Conservation (phyloP, 371 early-diverging fungal genomes). For the Syncephalastrum monosporum region DNA sequence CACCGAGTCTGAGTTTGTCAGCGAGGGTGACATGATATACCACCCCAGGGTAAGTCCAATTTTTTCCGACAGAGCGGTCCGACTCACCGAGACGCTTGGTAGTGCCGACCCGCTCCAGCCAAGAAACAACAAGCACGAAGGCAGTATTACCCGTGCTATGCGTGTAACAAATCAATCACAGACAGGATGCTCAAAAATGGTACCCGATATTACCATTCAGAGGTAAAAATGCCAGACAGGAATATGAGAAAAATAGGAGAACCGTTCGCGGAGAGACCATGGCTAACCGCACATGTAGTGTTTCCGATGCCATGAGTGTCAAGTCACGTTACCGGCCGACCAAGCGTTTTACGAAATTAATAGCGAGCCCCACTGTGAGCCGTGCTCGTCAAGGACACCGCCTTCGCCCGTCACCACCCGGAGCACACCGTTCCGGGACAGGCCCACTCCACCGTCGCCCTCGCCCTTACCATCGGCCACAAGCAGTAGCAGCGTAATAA, state of each 20-base stretch:
- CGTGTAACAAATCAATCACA: slow-evolving; percentile 46
- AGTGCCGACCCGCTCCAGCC: slow-evolving; percentile 2
- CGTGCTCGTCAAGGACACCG: slow-evolving; percentile 27
- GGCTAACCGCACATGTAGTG: slow-evolving; percentile 11
- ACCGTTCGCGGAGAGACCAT: neutral
- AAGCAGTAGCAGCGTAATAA: slow-evolving; percentile 11
- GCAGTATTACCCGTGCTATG: slow-evolving; percentile 31
- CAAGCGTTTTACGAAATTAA: slow-evolving; percentile 61
- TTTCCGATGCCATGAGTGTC: slow-evolving; percentile 42
- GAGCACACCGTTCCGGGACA: neutral
- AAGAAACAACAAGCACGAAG: slow-evolving; percentile 2
- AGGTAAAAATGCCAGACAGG: slow-evolving; percentile 15
- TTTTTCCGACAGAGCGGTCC: neutral
- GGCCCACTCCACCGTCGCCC: neutral
- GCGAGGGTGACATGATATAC: slow-evolving; percentile 45
- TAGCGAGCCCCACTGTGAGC: slow-evolving; percentile 54
- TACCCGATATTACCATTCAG: slow-evolving; percentile 49
- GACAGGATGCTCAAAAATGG: slow-evolving; percentile 57
- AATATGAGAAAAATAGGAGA: slow-evolving; percentile 1
- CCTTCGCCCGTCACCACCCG: neutral
- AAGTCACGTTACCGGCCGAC: slow-evolving; percentile 50
- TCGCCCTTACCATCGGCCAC: neutral
- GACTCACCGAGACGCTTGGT: neutral
- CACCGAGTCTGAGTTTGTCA: slow-evolving; percentile 57
- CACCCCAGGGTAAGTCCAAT: slow-evolving; percentile 39